Evolutionary conservation across 2,329 filamentous ascomycete species (phyloP), one percentile per base, ranked within the genome.

Genomic region (Hymenoscyphus albidus): DNA sequence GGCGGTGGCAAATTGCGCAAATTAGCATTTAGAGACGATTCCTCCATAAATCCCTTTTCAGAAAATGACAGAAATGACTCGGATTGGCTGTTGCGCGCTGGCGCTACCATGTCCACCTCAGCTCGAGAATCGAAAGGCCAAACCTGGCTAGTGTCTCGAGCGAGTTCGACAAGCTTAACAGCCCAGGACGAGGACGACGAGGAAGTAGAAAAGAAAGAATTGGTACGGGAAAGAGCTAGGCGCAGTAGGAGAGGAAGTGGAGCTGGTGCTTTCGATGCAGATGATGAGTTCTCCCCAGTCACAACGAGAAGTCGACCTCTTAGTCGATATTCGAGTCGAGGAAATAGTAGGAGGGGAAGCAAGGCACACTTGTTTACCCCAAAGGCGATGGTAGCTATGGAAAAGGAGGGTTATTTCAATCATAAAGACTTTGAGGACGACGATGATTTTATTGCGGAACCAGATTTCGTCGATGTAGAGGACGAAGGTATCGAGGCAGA

Each of bases 51-150:
- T 74, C 62, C 73, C 66, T 61, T 74, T 67, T 65, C 71, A 62
- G 59, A 67, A 48, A 60, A 69, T 61, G 78, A 82, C 67, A 76
- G 76, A 44, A 78, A 78, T 64, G 82, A 87, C 70, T 84, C 83
- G 64, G 87, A 89, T 76, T 90, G 88, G 87, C 77, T 90, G 57
- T 78, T 88, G 31, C 82, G 87, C 38, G 83, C 86, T 0, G 87
- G 87, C 58, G 85, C 85, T 6, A 73, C 88, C 58, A 83, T 90
- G 70, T 83, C 83, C 64, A 82, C 81, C 61, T 85, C 87, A 73
- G 80, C 86, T 18, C 80, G 87, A 64, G 88, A 90, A 73, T 87
- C 80, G 71, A 90, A 90, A 76, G 88, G 88, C 14, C 87, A 90
- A 75, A 78, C 83, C 14, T 91, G 88, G 88, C 81, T 91, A 22